phyloP scores from a whole-genome alignment of 306 rosid genomes.

The Prunus salicina region DNA sequence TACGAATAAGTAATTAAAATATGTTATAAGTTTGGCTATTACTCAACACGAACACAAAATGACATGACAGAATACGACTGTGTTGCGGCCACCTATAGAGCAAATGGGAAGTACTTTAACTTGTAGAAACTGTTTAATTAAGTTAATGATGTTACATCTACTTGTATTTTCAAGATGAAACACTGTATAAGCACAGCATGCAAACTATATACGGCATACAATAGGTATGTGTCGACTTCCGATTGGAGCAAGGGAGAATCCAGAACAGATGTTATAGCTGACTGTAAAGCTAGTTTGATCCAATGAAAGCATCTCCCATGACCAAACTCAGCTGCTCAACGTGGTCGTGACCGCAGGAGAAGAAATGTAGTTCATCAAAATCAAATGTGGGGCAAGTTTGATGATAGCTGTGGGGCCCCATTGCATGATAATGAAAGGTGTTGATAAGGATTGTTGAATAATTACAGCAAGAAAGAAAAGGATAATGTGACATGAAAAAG shows the following conservation, averaged over 20 bases:
- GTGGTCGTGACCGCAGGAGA: conserved; percentile 21
- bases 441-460: conserved; percentile 28
- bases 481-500: conserved; percentile 14
- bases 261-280: not conserved
- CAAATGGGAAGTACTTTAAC: not conserved
- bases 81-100: too few relatives aligned
- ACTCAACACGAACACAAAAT: too few relatives aligned
- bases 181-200: not conserved
- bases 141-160: not conserved
- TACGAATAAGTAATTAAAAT: too few relatives aligned
- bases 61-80: too few relatives aligned
- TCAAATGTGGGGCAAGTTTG: conserved; percentile 31
- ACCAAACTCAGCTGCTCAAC: conserved; percentile 3
- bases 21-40: too few relatives aligned
- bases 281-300: conserved; percentile 13
- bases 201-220: not conserved
- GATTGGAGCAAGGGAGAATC: not conserved
- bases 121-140: not conserved
- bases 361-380: conserved; percentile 27
- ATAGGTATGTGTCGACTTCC: not conserved
- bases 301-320: conserved; percentile 6
- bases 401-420: conserved; percentile 27
- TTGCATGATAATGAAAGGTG: conserved; percentile 33
- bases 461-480: conserved; percentile 27
- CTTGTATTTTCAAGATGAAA: not conserved